Evolutionary conservation across 805 yeast genomes (phyloP).

Genomic region (Nadsonia fulvescens): DNA sequence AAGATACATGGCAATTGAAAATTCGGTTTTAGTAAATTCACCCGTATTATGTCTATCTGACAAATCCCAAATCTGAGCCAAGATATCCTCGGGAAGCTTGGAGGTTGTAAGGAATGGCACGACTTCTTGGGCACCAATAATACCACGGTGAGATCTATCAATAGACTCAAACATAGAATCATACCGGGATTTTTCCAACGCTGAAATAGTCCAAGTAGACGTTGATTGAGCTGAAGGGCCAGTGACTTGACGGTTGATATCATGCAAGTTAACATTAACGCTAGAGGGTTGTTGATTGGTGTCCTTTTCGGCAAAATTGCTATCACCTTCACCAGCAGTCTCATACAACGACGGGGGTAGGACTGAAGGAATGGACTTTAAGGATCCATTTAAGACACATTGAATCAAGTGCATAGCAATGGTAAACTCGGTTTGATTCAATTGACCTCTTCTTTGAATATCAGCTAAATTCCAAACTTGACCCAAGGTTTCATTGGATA

Average conservation of each 20-base stretch:
- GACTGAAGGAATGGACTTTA: slow-evolving; percentile 36
- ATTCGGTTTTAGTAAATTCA: slow-evolving; percentile 60
- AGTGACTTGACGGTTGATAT: slow-evolving; percentile 10
- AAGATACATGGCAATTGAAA: slow-evolving; percentile 83
- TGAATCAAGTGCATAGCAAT: slow-evolving; percentile 94
- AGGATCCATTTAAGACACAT: slow-evolving; percentile 46
- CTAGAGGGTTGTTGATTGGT: slow-evolving; percentile 2
- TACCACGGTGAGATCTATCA: slow-evolving; percentile 47
- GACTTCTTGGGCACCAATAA: slow-evolving; percentile 58
- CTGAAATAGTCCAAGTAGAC: slow-evolving; percentile 48
- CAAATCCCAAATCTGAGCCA: slow-evolving; percentile 89
- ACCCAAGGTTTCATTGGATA: slow-evolving; percentile 62
- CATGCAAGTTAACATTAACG: slow-evolving; percentile 10
- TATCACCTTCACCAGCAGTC: slow-evolving; percentile 24
- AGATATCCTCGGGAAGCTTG: slow-evolving; percentile 60
- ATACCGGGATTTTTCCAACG: slow-evolving; percentile 57
- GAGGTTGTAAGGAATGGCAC: slow-evolving; percentile 84
- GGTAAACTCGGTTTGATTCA: slow-evolving; percentile 59
- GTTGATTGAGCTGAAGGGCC: slow-evolving; percentile 8
- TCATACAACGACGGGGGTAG: slow-evolving; percentile 23
- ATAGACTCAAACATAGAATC: slow-evolving; percentile 63
- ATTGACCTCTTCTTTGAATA: slow-evolving; percentile 49
- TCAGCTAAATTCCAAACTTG: slow-evolving; percentile 85
- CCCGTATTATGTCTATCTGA: slow-evolving; percentile 82
- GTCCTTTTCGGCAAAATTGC: slow-evolving; percentile 4